Evolutionary conservation across 1,139 yeast genomes (phyloP).

Genomic region (Blastobotrys petasosporus): DNA sequence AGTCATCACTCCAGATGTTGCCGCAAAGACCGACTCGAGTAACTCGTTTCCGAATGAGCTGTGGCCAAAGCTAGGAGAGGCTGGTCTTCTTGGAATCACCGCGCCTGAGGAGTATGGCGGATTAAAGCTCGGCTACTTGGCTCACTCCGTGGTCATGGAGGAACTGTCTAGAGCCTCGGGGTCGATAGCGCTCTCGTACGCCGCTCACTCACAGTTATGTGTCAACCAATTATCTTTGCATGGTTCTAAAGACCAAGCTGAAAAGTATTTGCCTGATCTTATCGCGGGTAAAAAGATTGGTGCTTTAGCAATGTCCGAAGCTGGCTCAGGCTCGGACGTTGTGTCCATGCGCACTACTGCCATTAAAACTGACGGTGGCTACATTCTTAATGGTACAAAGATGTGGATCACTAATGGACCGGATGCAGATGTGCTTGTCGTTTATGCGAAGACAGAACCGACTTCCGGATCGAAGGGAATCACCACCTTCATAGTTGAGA

Average conservation of each 20-base stretch:
- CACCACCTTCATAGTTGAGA: slow-evolving; percentile 32
- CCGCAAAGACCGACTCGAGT: slow-evolving; percentile 27
- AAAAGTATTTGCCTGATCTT: slow-evolving; percentile 30
- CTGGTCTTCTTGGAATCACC: slow-evolving; percentile 34
- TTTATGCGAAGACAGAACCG: slow-evolving; percentile 35
- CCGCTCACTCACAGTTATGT: slow-evolving; percentile 34
- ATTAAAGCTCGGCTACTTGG: slow-evolving; percentile 31
- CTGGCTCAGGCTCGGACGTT: slow-evolving; percentile 34
- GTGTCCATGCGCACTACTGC: slow-evolving; percentile 33
- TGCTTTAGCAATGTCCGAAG: slow-evolving; percentile 34
- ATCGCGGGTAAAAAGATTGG: slow-evolving; percentile 31
- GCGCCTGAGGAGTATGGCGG: slow-evolving; percentile 34
- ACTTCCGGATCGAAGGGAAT: slow-evolving; percentile 31
- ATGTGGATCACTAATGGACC: slow-evolving; percentile 37
- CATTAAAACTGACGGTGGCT: slow-evolving; percentile 29
- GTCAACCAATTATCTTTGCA: slow-evolving; percentile 33
- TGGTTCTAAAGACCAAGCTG: slow-evolving; percentile 27
- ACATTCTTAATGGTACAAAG: slow-evolving; percentile 33
- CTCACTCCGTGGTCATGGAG: slow-evolving; percentile 34
- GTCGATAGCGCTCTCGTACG: slow-evolving; percentile 33
- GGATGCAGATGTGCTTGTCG: slow-evolving; percentile 32
- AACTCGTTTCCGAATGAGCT: slow-evolving; percentile 32
- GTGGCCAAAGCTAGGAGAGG: slow-evolving; percentile 34
- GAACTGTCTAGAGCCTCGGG: slow-evolving; percentile 32
- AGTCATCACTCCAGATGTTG: slow-evolving; percentile 29